These are phyloP conservation scores for Gossypium sturtianum DNA, from an alignment of 345 rosid genomes.

Conservation along the genomic window DNA sequence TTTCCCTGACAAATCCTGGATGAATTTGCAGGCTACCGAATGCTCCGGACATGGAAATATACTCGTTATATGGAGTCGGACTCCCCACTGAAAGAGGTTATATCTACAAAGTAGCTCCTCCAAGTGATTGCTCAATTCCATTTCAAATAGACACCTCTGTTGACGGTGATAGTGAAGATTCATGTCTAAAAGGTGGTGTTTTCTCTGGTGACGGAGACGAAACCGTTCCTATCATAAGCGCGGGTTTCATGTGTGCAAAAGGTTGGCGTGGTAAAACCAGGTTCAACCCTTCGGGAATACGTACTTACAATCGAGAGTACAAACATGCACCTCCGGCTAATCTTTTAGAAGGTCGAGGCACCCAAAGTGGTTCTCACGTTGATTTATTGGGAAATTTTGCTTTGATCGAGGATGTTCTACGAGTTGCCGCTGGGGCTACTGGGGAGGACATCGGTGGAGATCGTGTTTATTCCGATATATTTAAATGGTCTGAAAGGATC, in stretches of 20 bases:
- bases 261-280: slow-evolving; percentile 73
- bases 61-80: slow-evolving; percentile 69
- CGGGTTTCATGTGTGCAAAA: slow-evolving; percentile 73
- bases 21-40: slow-evolving; percentile 48
- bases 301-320: slow-evolving; percentile 48
- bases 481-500: slow-evolving; percentile 56
- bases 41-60: slow-evolving; percentile 74
- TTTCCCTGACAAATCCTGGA: background rate
- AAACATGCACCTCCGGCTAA: slow-evolving; percentile 66
- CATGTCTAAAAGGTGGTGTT: slow-evolving; percentile 63
- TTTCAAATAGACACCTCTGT: slow-evolving; percentile 65
- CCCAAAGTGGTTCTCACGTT: slow-evolving; percentile 50
- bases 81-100: slow-evolving; percentile 70
- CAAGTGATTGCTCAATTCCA: slow-evolving; percentile 55
- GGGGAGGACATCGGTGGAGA: slow-evolving; percentile 62
- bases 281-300: slow-evolving; percentile 63
- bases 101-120: slow-evolving; percentile 45
- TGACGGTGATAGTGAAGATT: slow-evolving; percentile 33
- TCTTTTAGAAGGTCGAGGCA: slow-evolving; percentile 65
- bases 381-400: slow-evolving; percentile 55
- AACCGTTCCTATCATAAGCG: slow-evolving; percentile 62
- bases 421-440: background rate
- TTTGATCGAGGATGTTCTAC: slow-evolving; percentile 51
- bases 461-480: slow-evolving; percentile 50
- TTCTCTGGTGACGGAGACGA: slow-evolving; percentile 52